A percentile compares a stretch with the other conserved stretches of the same genome.
phyloP scores from a whole-genome alignment of 768 basidiomycete genomes.

The Pholiota conissans region DNA sequence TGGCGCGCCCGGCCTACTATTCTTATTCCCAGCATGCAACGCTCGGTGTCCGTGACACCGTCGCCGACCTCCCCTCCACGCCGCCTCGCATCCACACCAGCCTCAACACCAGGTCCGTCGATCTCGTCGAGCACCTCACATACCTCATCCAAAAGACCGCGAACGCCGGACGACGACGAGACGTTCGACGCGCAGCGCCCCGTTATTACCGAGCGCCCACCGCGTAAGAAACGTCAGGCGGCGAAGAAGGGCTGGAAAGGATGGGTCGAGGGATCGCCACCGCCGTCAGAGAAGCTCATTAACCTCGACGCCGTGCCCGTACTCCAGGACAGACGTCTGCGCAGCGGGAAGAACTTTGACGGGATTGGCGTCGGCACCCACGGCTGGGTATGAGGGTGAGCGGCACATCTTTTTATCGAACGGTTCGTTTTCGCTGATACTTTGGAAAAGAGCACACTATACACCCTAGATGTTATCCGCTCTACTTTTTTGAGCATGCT shows the following conservation, averaged over 20 bases:
- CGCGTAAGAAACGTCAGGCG: slow-evolving; percentile 61
- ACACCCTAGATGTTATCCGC: slow-evolving; percentile 27
- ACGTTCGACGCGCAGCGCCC: slow-evolving; percentile 25
- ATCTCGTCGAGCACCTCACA: slow-evolving; percentile 71
- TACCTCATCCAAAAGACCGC: slow-evolving; percentile 79
- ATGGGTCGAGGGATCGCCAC: slow-evolving; percentile 85
- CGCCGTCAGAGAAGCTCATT: slow-evolving; percentile 78
- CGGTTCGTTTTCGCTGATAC: slow-evolving; percentile 53
- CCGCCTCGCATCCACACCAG: slow-evolving; percentile 55
- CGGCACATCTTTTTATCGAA: slow-evolving; percentile 32
- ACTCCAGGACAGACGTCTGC: slow-evolving; percentile 72
- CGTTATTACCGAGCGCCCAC: slow-evolving; percentile 20
- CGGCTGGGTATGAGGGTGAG: slow-evolving; percentile 69
- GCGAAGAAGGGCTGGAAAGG: slow-evolving; percentile 89
- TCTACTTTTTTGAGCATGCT: slow-evolving; percentile 17
- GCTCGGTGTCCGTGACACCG: slow-evolving; percentile 75
- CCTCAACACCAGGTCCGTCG: slow-evolving; percentile 75
- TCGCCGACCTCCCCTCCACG: slow-evolving; percentile 53
- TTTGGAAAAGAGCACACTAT: slow-evolving; percentile 23
- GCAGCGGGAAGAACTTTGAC: slow-evolving; percentile 85
- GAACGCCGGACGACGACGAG: slow-evolving; percentile 68
- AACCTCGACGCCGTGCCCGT: slow-evolving; percentile 74
- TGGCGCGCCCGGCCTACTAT: slow-evolving; percentile 75
- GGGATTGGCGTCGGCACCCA: slow-evolving; percentile 78
- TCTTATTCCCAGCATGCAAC: slow-evolving; percentile 66